phyloP scores from a whole-genome alignment of 805 yeast genomes.

The Candida khao-thaluensis region DNA sequence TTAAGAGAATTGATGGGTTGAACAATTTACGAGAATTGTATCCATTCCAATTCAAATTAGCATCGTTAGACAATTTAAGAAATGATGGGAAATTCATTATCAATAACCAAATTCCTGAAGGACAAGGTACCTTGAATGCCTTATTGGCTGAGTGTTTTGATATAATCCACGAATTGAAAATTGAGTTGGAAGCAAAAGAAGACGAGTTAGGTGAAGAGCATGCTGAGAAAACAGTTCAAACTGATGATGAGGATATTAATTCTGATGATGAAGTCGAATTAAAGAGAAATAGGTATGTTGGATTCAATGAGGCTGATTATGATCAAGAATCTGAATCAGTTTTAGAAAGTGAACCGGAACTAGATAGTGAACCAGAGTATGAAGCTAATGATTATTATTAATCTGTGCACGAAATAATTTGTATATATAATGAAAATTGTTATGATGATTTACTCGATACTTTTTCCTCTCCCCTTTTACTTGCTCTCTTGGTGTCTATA shows the following conservation, averaged over 20 bases:
- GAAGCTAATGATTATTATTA: conserved; percentile 45
- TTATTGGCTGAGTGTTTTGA: conserved; percentile 92
- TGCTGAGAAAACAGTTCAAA: conserved; percentile 11
- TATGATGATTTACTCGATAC: neutral
- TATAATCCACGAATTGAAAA: conserved; percentile 83
- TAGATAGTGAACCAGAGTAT: conserved; percentile 24
- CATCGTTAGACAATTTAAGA: conserved; percentile 82
- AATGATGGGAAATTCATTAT: conserved; percentile 90
- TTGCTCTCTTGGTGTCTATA: neutral
- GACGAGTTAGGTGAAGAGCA: conserved; percentile 21
- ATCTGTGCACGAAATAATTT: too few species aligned
- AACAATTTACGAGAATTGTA: conserved; percentile 84
- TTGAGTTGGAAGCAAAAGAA: conserved; percentile 72
- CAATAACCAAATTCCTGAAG: conserved; percentile 90
- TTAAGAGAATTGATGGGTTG: conserved; percentile 90
- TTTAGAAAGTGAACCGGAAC: conserved; percentile 25
- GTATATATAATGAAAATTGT: conserved; percentile 6
- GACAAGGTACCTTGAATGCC: conserved; percentile 94
- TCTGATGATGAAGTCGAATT: conserved; percentile 46
- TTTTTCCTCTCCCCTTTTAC: neutral
- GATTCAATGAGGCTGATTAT: conserved; percentile 48
- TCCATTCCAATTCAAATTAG: conserved; percentile 93
- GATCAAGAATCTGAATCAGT: conserved; percentile 38
- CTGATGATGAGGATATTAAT: conserved; percentile 31
- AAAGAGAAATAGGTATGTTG: conserved; percentile 41